Evolutionary conservation across 306 rosid genomes (phyloP).

Genomic region (Rosa persica): DNA sequence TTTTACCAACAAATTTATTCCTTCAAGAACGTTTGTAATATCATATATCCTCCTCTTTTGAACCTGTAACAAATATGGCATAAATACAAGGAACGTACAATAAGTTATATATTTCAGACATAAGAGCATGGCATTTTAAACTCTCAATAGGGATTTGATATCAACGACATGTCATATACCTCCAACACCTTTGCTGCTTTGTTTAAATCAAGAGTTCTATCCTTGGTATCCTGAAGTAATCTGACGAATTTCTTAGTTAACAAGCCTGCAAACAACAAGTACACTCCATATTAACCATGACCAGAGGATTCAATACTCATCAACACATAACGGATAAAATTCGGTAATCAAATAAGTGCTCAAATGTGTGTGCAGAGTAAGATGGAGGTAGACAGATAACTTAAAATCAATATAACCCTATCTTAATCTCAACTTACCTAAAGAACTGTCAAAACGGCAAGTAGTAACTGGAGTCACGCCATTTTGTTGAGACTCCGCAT

Average conservation of each 20-base stretch:
- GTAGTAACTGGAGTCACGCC: conserved; percentile 34
- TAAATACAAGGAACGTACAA: neutral
- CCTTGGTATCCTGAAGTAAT: conserved; percentile 61
- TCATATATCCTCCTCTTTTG: conserved; percentile 86
- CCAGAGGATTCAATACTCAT: neutral
- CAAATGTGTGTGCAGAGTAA: neutral
- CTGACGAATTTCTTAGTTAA: conserved; percentile 73
- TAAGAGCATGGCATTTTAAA: neutral
- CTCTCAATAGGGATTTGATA: neutral
- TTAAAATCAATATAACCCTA: neutral
- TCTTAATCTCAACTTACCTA: conserved; percentile 51
- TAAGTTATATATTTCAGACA: neutral
- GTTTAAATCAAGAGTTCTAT: conserved; percentile 77
- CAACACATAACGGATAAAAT: neutral
- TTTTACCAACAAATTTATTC: conserved; percentile 77
- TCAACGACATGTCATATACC: conserved; percentile 42
- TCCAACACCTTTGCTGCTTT: conserved; percentile 57
- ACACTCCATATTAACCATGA: conserved; percentile 9
- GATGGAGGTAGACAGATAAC: conserved; percentile 7
- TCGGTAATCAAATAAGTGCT: neutral
- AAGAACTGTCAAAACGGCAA: conserved; percentile 78
- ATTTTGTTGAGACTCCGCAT: conserved; percentile 37
- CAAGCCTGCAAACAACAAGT: conserved; percentile 55
- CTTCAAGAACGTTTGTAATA: conserved; percentile 88
- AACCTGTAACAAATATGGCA: conserved; percentile 47